Evolutionary conservation across 495 filamentous ascomycete genomes (phyloP).

Genomic region (Astrocystis sublimbata): DNA sequence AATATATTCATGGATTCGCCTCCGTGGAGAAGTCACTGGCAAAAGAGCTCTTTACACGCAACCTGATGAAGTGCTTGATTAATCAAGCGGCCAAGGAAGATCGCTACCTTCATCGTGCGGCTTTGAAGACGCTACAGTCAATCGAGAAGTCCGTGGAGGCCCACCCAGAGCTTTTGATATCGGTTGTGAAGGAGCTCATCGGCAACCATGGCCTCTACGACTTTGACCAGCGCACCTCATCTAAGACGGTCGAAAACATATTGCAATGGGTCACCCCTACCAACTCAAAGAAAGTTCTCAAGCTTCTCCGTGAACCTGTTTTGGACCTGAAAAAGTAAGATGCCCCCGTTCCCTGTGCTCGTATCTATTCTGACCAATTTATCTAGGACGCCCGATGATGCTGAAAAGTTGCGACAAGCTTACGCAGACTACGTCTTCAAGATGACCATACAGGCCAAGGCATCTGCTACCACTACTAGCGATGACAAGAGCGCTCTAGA

Average conservation of each 20-base stretch:
- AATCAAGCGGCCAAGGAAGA: slow-evolving; percentile 85
- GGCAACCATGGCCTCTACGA: slow-evolving; percentile 67
- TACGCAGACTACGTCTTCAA: slow-evolving; percentile 58
- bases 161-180: slow-evolving; percentile 59
- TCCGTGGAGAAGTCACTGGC: slow-evolving; percentile 26
- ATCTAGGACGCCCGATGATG: slow-evolving; percentile 30
- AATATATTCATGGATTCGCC: slow-evolving; percentile 58
- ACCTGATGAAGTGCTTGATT: slow-evolving; percentile 77
- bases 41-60: slow-evolving; percentile 69
- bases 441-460: slow-evolving; percentile 29
- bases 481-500: slow-evolving; percentile 26
- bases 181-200: slow-evolving; percentile 65
- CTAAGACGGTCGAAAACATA: slow-evolving; percentile 81
- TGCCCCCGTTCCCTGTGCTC: not conserved
- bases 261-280: slow-evolving; percentile 60
- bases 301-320: slow-evolving; percentile 41
- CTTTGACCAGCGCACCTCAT: slow-evolving; percentile 86
- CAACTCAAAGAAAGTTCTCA: slow-evolving; percentile 49
- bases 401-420: slow-evolving; percentile 49
- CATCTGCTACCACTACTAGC: slow-evolving; percentile 4
- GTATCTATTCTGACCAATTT: slow-evolving; percentile 17
- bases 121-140: slow-evolving; percentile 67
- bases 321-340: slow-evolving; percentile 34
- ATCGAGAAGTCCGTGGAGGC: slow-evolving; percentile 66
- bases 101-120: slow-evolving; percentile 80